phyloP scores from a whole-genome alignment of 495 filamentous ascomycete genomes.

The Penicillium verhagenii region DNA sequence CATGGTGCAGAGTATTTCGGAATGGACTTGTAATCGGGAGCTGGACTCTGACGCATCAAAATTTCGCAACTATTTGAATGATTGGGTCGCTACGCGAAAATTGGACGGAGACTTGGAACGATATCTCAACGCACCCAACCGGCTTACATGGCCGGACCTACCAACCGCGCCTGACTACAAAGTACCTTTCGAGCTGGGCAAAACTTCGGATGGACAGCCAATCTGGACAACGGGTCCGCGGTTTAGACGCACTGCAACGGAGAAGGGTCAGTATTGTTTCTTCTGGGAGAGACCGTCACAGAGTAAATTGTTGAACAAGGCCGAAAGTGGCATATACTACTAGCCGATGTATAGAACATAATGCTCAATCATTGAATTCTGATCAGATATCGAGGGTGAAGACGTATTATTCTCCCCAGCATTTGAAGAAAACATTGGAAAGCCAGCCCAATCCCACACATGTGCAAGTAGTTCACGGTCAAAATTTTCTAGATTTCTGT shows the following conservation, averaged over 20 bases:
- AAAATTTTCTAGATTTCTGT: no score
- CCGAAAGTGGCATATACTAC: no score
- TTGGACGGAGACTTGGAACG: constrained; percentile 15
- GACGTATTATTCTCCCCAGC: no score
- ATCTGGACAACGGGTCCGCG: constrained; percentile 15
- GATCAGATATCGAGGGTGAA: no score
- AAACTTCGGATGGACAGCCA: constrained; percentile 16
- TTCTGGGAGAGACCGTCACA: constrained; percentile 25
- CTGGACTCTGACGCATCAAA: constrained; percentile 23
- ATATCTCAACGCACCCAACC: no score
- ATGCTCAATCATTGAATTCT: no score
- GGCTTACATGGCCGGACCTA: constrained; percentile 21
- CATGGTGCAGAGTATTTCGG: constrained; percentile 20
- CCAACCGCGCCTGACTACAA: constrained; percentile 19
- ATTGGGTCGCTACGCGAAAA: constrained; percentile 19
- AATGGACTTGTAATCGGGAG: constrained; percentile 20
- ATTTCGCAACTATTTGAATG: constrained; percentile 22
- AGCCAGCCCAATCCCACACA: no score
- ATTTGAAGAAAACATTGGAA: no score
- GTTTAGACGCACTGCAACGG: constrained; percentile 15
- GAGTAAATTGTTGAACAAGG: constrained; percentile 8
- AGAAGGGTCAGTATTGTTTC: constrained; percentile 26
- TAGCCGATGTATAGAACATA: no score
- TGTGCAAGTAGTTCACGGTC: no score
- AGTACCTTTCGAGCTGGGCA: constrained; percentile 20